Conservation (phyloP, 2,329 filamentous ascomycete species). For the Claviceps sp. region DNA sequence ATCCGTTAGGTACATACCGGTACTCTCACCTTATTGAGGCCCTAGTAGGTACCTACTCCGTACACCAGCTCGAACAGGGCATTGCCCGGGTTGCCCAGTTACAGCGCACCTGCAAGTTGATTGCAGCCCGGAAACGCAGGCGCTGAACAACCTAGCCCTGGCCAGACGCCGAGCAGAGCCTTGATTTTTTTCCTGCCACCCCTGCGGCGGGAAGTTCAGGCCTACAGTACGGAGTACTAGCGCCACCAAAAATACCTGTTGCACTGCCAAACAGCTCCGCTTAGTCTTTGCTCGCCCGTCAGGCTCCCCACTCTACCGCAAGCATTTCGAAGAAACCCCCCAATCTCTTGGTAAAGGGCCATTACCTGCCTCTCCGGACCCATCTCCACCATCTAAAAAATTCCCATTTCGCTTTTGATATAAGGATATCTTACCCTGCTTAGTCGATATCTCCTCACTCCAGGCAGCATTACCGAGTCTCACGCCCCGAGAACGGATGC, state of each 20-base stretch:
- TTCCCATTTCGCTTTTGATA: constrained; percentile 2
- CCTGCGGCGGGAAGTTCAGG: constrained; percentile 4
- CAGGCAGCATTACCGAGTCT: not conserved
- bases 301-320: constrained; percentile 5
- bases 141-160: not conserved
- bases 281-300: constrained; percentile 1
- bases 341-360: constrained; percentile 6
- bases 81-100: constrained; percentile 1
- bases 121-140: constrained; percentile 1
- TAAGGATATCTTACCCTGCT: not conserved
- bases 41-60: not conserved
- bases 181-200: constrained; percentile 4
- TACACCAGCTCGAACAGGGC: not conserved
- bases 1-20: not conserved
- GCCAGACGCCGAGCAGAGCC: not conserved
- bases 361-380: not conserved
- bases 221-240: not conserved
- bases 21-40: not conserved
- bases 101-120: not conserved
- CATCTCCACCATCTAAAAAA: constrained; percentile 1
- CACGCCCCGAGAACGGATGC: not conserved
- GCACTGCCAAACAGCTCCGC: constrained; percentile 4
- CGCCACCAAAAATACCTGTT: constrained; percentile 3
- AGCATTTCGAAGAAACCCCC: constrained; percentile 5
- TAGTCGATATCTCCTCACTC: not conserved